Base-by-base conservation (phyloP, 352 stramenopile genomes). In the Pythium sukuiense region DNA sequence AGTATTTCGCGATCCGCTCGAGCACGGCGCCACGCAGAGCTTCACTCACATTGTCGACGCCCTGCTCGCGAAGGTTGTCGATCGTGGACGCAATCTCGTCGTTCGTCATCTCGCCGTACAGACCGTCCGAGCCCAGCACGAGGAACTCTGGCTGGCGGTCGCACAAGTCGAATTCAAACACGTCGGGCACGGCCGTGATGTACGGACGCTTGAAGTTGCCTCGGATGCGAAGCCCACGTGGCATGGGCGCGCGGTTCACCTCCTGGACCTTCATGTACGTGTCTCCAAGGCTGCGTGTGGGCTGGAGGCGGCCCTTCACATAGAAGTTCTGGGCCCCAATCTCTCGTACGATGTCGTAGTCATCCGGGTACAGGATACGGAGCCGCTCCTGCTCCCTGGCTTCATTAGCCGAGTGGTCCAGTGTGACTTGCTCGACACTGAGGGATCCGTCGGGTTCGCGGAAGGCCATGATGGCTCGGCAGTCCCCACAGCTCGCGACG, bases 211-310 rank as follows among this genome's bases (percentile, higher is more conserved):
- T 74, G 65, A 89, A 89, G 63, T 54, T 82, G 33, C 81, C 81
- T 16, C 69, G 66, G 59, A 89, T 83, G 12, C 81, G 81, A 33
- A 89, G 68, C 1, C 79, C 79, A 16, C 77, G 77, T 14, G 81
- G 81, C 81, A 89, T 89, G 5, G 81, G 81, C 24, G 76, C 68
- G 3, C 73, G 69, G 69, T 89, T 89, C 66, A 89, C 81, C 24
- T 89, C 77, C 55, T 86, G 83, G n/a, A 86, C 73, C 53, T 89
- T 89, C 81, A 89, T 89, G 69, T 89, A 89, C 39, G 79, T 89
- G 60, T 89, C 81, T 27, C 81, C 81, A 43, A 89, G 80, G 32
- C 76, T 85, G 4, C 81, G 79, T 46, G 81, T 89, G 8, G 81
- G 81, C 65, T 89, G 81, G 59, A 89, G 74, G 16, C 81, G 70